phyloP scores from a whole-genome alignment of 306 rosid species.

The Prunus armeniaca region DNA sequence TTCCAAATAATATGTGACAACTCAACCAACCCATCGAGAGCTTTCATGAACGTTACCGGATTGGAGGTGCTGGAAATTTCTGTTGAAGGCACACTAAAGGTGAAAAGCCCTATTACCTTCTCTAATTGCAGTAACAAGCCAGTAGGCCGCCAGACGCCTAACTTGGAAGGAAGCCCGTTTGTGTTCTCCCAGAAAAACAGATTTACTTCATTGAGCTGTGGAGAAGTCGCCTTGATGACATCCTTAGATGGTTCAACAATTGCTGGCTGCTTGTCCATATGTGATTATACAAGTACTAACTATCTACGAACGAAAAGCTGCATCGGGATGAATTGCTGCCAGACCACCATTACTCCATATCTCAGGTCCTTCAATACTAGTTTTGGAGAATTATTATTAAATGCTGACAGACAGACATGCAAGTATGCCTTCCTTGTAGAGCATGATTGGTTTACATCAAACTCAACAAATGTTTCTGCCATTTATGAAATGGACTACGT shows the following conservation, averaged over 20 bases:
- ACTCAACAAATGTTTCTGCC: background rate
- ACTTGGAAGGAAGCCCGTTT: background rate
- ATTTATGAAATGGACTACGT: background rate
- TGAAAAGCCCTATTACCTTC: background rate
- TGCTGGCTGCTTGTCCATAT: slow-evolving; percentile 5
- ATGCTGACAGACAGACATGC: background rate
- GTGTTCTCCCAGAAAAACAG: background rate
- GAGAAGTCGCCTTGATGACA: background rate
- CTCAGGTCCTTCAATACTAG: background rate
- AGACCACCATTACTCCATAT: background rate
- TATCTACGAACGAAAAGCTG: background rate
- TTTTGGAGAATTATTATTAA: background rate
- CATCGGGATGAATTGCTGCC: slow-evolving; percentile 18
- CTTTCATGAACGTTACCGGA: background rate
- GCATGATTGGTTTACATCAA: background rate
- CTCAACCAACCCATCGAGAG: background rate
- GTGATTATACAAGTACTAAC: background rate
- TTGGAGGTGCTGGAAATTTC: background rate
- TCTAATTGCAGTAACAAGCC: background rate
- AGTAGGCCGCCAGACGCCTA: background rate
- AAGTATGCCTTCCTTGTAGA: slow-evolving; percentile 10
- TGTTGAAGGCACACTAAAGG: background rate
- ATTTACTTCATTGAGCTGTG: slow-evolving; percentile 8
- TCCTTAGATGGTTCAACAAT: background rate
- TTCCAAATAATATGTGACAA: background rate